Conservation (phyloP, 2,329 filamentous ascomycete species). For the Penicillium digitatum region DNA sequence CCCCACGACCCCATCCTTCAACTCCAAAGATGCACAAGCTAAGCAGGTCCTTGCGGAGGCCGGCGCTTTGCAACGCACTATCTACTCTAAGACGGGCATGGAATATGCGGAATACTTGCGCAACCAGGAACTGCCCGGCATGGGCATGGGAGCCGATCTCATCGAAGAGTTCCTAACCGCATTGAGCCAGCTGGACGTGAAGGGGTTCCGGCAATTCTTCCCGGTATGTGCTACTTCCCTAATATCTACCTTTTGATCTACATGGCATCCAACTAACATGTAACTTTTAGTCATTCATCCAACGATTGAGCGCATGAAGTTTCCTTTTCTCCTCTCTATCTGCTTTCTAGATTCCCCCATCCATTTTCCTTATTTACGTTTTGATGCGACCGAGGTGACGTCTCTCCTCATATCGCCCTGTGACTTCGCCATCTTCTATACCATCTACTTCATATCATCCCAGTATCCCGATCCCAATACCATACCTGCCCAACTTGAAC, state of each 20-base stretch:
- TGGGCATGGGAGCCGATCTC: conserved; percentile 47
- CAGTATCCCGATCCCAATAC: conserved; percentile 5
- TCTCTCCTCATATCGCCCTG: conserved; percentile 13
- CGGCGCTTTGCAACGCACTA: conserved; percentile 77
- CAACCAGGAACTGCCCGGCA: conserved; percentile 43
- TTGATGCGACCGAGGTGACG: conserved; percentile 23
- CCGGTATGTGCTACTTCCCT: conserved; percentile 32
- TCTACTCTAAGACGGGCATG: conserved; percentile 84
- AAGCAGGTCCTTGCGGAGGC: conserved; percentile 86
- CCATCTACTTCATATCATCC: conserved; percentile 11
- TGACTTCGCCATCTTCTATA: conserved; percentile 17
- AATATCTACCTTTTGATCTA: background rate
- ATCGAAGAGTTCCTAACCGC: conserved; percentile 48
- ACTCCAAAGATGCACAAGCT: conserved; percentile 80
- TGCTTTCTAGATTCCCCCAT: conserved; percentile 28
- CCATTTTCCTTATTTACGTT: conserved; percentile 21
- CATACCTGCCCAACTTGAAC: conserved; percentile 7
- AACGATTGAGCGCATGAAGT: conserved; percentile 44
- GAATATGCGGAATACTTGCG: conserved; percentile 61
- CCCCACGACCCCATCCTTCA: conserved; percentile 72
- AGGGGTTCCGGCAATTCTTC: conserved; percentile 49
- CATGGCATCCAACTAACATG: conserved; percentile 5
- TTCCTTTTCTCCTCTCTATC: conserved; percentile 16
- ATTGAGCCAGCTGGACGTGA: conserved; percentile 43
- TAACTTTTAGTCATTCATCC: conserved; percentile 39